Percentiles rank a stretch among this genome's conserved stretches.
phyloP scores from a whole-genome alignment of 352 stramenopile genomes.

The Globisporangium barbulae region DNA sequence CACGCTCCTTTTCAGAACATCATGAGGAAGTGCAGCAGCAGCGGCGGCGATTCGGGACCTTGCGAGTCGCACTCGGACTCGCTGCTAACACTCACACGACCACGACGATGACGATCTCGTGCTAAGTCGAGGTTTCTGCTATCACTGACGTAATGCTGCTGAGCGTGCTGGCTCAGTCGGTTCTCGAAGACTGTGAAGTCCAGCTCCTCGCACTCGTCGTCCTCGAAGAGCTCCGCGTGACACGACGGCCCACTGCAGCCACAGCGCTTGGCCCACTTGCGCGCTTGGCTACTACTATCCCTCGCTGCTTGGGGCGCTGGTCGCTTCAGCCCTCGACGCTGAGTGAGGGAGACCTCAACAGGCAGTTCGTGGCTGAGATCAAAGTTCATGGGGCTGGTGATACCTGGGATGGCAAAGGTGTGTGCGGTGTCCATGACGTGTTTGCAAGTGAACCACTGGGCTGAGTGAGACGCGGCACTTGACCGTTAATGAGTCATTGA shows the following conservation, averaged over 20 bases:
- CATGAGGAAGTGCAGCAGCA: constrained; percentile 17
- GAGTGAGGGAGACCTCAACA: background rate
- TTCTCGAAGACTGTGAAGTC: background rate
- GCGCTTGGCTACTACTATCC: background rate
- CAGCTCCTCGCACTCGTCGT: constrained; percentile 6
- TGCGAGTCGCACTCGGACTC: background rate
- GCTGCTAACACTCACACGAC: background rate
- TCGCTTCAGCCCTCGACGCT: constrained; percentile 5
- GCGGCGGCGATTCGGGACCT: background rate
- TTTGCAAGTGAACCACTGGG: background rate
- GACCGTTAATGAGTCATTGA: background rate
- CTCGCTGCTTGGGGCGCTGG: background rate
- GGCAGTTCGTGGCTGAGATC: background rate
- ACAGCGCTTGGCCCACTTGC: constrained; percentile 15
- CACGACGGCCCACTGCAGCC: constrained; percentile 9
- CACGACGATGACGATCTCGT: background rate
- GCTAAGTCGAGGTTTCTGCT: no score
- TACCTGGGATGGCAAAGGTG: background rate
- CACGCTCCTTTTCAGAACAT: constrained; percentile 6
- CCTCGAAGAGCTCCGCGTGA: constrained; percentile 9
- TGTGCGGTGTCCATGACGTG: background rate
- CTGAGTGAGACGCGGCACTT: background rate
- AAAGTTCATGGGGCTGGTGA: background rate
- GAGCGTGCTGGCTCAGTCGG: background rate
- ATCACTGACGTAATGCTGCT: background rate